Evolutionary conservation across 495 filamentous ascomycete species (phyloP).

Genomic region (Annulohypoxylon moriforme): DNA sequence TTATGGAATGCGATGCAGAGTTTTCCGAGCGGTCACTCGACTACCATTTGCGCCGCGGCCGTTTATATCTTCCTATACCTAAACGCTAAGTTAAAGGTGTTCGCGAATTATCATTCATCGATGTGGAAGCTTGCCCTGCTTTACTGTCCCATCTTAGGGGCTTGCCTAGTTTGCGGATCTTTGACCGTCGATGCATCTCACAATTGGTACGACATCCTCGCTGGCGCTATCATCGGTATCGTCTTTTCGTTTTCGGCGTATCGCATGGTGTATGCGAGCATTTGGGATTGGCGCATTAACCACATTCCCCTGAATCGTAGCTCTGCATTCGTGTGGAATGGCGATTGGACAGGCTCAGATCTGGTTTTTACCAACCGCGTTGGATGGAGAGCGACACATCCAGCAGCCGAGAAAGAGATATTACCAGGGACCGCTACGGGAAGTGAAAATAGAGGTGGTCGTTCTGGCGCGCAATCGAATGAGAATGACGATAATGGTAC

Average conservation of each 20-base stretch:
- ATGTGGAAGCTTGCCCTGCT: slow-evolving; percentile 66
- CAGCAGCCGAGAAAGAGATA: slow-evolving; percentile 22
- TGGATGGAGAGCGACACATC: slow-evolving; percentile 29
- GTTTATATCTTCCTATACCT: slow-evolving; percentile 65
- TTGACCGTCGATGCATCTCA: slow-evolving; percentile 62
- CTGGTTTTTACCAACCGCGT: slow-evolving; percentile 38
- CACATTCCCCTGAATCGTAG: slow-evolving; percentile 53
- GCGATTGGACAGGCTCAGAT: slow-evolving; percentile 18
- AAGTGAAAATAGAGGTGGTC: slow-evolving; percentile 11
- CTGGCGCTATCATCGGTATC: slow-evolving; percentile 58
- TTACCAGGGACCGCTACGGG: slow-evolving; percentile 15
- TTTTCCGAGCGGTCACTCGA: slow-evolving; percentile 66
- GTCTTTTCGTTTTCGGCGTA: slow-evolving; percentile 55
- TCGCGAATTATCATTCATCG: slow-evolving; percentile 65
- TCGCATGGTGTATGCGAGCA: slow-evolving; percentile 55
- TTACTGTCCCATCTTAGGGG: slow-evolving; percentile 61
- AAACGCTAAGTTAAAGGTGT: slow-evolving; percentile 68
- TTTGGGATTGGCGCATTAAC: slow-evolving; percentile 58
- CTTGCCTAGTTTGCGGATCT: slow-evolving; percentile 59
- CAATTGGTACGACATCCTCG: slow-evolving; percentile 62
- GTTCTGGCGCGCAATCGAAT: not conserved
- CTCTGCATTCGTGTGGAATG: slow-evolving; percentile 27
- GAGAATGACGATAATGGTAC: not conserved
- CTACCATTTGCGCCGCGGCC: slow-evolving; percentile 63
- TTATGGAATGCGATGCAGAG: slow-evolving; percentile 56